Base-by-base conservation (phyloP, 306 rosid genomes). In the Fragaria ananassa region DNA sequence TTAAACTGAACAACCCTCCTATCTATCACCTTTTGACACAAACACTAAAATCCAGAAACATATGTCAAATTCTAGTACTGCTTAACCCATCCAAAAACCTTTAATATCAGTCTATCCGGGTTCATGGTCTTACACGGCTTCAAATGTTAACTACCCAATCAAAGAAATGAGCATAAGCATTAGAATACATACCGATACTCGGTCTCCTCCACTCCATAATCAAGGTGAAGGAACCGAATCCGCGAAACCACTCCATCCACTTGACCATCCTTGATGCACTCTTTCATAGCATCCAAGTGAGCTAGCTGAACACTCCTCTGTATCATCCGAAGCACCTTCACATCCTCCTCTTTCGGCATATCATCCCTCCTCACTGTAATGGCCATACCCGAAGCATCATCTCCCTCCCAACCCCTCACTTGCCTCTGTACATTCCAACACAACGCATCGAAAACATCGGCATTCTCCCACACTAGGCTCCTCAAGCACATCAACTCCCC, bases 131-230 rank as follows among this genome's bases (percentile, higher is more conserved):
- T 6, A 37, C 0, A 37, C 1, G 0, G 42, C 42, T 37, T 37
- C 8, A 37, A 37, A 37, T 37, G 42, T 37, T 37, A 37, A 37
- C 42, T 37, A 37, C 8, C 8, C 42, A 37, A 37, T 15, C 27
- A 68, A 44, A 68, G 11, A 68, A 44, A 19, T 44, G 57, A 9
- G 47, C 65, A 34, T 18, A 51, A 71, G 49, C 27, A 39, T 17
- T 4, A 14, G 51, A 57, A 31, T 12, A 81, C 91, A 83, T 92
- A 95, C 98, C 97, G 91, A 84, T 89, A 95, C 83, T 95, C 93
- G 1, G 87, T 75, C 81, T 82, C 88, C 62, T 86, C 91, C 41
- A 90, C 85, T 74, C 98, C 98, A 76, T 85, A 75, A 75, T 82
- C 93, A 78, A 84, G 77, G 70, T 90, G 95, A 63, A 95, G 90